A percentile compares a stretch with the other conserved stretches of the same genome.
phyloP scores from a whole-genome alignment of 768 basidiomycete species.

The Podaxis sp. region DNA sequence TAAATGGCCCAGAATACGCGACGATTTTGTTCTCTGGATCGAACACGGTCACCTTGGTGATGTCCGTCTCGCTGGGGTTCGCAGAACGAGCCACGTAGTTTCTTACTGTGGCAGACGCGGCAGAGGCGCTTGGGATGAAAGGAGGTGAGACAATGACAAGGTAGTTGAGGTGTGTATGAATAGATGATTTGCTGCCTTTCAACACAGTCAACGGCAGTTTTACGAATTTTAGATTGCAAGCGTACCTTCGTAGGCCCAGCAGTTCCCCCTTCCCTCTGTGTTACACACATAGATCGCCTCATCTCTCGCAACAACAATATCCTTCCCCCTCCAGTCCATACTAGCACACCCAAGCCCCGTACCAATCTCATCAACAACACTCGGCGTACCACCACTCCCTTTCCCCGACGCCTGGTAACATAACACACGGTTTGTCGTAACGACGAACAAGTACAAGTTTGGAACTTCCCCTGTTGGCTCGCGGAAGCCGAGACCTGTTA shows the following conservation, averaged over 20 bases:
- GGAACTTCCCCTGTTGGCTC: slow-evolving; percentile 52
- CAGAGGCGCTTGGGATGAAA: slow-evolving; percentile 62
- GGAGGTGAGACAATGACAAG: slow-evolving; percentile 90
- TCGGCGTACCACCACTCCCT: slow-evolving; percentile 63
- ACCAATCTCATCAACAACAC: slow-evolving; percentile 84
- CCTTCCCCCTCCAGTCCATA: slow-evolving; percentile 70
- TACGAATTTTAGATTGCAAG: neutral
- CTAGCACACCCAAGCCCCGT: slow-evolving; percentile 81
- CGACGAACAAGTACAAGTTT: slow-evolving; percentile 72
- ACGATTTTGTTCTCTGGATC: slow-evolving; percentile 92
- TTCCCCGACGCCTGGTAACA: slow-evolving; percentile 73
- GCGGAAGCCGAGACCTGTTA: slow-evolving; percentile 90
- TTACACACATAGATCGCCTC: slow-evolving; percentile 91
- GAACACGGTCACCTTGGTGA: slow-evolving; percentile 81
- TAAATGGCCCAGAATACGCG: slow-evolving; percentile 79
- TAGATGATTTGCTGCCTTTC: slow-evolving; percentile 72
- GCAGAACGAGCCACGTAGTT: slow-evolving; percentile 60
- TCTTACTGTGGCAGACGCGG: slow-evolving; percentile 73
- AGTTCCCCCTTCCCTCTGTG: slow-evolving; percentile 77
- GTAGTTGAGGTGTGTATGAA: slow-evolving; percentile 79
- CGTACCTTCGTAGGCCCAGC: slow-evolving; percentile 90
- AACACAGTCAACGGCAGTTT: neutral
- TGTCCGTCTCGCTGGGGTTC: slow-evolving; percentile 51
- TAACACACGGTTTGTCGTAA: slow-evolving; percentile 83
- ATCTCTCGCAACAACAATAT: slow-evolving; percentile 84